phyloP scores from a whole-genome alignment of 1,284 basidiomycete genomes.

The Ceratobasidium sp. region DNA sequence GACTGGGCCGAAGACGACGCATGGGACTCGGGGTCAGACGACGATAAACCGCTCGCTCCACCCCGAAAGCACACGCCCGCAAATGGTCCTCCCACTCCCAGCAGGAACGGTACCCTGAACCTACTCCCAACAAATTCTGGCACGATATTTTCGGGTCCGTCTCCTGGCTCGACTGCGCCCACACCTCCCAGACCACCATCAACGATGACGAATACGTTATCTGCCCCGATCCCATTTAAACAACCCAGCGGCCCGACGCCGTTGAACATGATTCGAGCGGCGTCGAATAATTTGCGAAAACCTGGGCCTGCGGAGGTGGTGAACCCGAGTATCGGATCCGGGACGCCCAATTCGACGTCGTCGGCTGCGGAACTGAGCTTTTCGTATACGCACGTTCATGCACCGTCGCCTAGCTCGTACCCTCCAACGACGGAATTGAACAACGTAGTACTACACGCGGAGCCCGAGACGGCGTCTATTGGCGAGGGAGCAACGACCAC shows the following conservation, averaged over 20 bases:
- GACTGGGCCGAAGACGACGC: constrained; percentile 88
- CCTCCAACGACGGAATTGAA: constrained; percentile 60
- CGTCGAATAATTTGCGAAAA: constrained; percentile 6
- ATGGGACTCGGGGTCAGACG: constrained; percentile 90
- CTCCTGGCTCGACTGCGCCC: constrained; percentile 30
- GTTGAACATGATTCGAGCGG: constrained; percentile 16
- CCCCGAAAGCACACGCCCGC: constrained; percentile 61
- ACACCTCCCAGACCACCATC: constrained; percentile 30
- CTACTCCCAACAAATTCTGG: constrained; percentile 54
- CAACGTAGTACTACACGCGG: constrained; percentile 63
- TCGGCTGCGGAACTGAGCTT: constrained; percentile 74
- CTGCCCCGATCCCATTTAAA: constrained; percentile 66
- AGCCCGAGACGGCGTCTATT: constrained; percentile 69
- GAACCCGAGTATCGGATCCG: constrained; percentile 23
- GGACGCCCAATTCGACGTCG: constrained; percentile 45
- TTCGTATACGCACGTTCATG: constrained; percentile 84
- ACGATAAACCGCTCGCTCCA: constrained; percentile 63
- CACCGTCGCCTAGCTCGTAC: constrained; percentile 82
- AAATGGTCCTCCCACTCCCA: constrained; percentile 60
- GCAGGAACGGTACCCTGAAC: constrained; percentile 58
- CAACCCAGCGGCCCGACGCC: constrained; percentile 39
- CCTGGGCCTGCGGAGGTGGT: not conserved
- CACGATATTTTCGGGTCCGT: constrained; percentile 52
- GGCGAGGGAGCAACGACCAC: constrained; percentile 55
- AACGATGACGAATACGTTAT: constrained; percentile 66